A percentile compares a stretch with the other conserved stretches of the same genome.
These are phyloP conservation scores for Chromera velia DNA, from an alignment of 73 alveolate genomes.

Conservation along the genomic window DNA sequence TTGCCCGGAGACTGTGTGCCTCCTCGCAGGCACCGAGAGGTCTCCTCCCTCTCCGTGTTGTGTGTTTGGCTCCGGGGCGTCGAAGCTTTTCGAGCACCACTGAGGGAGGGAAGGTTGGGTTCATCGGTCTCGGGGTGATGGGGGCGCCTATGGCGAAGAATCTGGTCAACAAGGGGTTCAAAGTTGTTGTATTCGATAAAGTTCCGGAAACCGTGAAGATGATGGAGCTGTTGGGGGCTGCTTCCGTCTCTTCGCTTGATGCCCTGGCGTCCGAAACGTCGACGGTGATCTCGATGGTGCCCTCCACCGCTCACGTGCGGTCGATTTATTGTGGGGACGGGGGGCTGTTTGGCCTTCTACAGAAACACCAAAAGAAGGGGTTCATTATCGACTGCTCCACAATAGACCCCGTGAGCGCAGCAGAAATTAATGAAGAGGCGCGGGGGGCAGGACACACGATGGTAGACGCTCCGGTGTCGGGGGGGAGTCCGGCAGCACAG, in stretches of 20 bases:
- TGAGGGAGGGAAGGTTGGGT: too few species aligned
- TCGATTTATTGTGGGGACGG: background rate
- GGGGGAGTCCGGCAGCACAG: conserved; percentile 72
- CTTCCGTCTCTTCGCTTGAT: background rate
- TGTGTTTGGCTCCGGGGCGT: too few species aligned
- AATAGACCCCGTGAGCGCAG: conserved; percentile 60
- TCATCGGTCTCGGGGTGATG: background rate
- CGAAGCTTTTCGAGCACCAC: too few species aligned
- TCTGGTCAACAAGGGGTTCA: background rate
- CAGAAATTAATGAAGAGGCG: conserved; percentile 60
- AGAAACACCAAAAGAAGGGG: conserved; percentile 34
- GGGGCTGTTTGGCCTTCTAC: background rate
- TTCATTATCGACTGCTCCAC: conserved; percentile 64
- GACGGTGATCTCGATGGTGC: background rate
- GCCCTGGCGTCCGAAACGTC: background rate
- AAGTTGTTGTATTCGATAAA: background rate
- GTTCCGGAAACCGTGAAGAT: background rate
- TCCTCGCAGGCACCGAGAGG: too few species aligned
- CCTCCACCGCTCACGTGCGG: background rate
- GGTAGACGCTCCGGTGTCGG: conserved; percentile 77
- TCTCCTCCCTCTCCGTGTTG: too few species aligned
- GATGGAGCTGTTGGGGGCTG: background rate
- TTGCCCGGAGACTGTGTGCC: too few species aligned
- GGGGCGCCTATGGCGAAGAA: background rate
- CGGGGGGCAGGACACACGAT: conserved; percentile 28